Evolutionary conservation across 176 grass and related monocot genomes (phyloP), one percentile per base, ranked within the genome.

Genomic region (Lolium multiflorum): DNA sequence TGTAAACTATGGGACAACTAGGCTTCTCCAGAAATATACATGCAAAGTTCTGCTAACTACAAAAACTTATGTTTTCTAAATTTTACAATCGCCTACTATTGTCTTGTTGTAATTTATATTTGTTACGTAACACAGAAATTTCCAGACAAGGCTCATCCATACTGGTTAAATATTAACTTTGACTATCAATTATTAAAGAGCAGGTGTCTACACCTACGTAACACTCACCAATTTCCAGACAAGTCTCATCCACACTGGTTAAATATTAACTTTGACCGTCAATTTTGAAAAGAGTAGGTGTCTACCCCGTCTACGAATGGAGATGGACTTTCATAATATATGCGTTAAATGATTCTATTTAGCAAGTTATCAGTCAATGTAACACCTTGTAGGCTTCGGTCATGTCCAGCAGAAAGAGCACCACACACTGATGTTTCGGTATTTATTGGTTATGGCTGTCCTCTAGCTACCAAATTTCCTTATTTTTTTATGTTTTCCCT

Each of bases 1-100:
- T 35, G 44, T 89, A 80, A 80, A 74, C 15, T 80, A 12, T 63
- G 39, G 5, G 16, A 80, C 7, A 79, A 17, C 25, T 72, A 79
- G 64, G 15, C 55, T 84, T 80, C 50, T 79, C 46, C 5, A 66
- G 68, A 22, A 37, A 73, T 60, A 35, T 54, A 17, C 14, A 60
- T 41, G 52, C 81, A 78, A 74, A 74, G 3, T 49, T 74, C 4
- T 25, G 70, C 70, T 12, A 74, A 7, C 20, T 49, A 14, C 12
- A 74, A 14, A 51, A 9, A 51, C 6, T 73, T 24, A 4, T 15
- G 8, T 69, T 46, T 77, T 60, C 64, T 47, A 69, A 15, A 35
- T 68, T 35, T 28, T 52, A 52, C 37, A 87, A 75, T 81, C 26
- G 0, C 5, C 9, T 16, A 44, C 31, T 52, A 78, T 9, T 69